phyloP scores from a whole-genome alignment of 1,139 yeast genomes.

The Wickerhamomyces sp. region DNA sequence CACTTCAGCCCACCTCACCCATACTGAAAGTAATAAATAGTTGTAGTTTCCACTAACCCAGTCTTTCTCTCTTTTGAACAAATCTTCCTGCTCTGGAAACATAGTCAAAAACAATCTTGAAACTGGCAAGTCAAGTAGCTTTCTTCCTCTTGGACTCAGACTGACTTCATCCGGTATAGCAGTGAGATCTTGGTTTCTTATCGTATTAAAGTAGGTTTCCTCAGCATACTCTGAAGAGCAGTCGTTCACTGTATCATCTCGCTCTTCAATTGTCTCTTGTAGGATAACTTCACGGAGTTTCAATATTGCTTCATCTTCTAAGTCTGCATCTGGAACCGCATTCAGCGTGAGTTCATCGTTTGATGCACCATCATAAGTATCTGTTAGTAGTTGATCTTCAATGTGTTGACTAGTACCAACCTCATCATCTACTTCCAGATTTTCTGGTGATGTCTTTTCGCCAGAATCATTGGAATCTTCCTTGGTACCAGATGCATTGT shows the following conservation, averaged over 20 bases:
- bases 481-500: not conserved
- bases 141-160: not conserved
- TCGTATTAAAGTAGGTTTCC: conserved; percentile 4
- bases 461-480: no score
- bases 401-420: no score
- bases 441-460: no score
- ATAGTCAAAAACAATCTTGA: conserved; percentile 2
- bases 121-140: not conserved
- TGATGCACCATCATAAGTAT: not conserved
- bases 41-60: not conserved
- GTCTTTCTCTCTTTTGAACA: conserved; percentile 1
- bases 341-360: not conserved
- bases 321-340: not conserved
- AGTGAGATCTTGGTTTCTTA: conserved; percentile 4
- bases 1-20: conserved; percentile 4
- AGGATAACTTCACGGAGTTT: not conserved
- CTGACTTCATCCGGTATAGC: not conserved
- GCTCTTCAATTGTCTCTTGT: not conserved
- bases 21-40: conserved; percentile 1
- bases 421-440: no score
- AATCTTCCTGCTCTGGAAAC: conserved; percentile 2
- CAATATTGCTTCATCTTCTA: not conserved
- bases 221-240: conserved; percentile 1
- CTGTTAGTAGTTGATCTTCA: not conserved
- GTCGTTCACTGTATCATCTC: not conserved